Base-by-base conservation (phyloP, 2,329 filamentous ascomycete species). In the Colletotrichum sp. region DNA sequence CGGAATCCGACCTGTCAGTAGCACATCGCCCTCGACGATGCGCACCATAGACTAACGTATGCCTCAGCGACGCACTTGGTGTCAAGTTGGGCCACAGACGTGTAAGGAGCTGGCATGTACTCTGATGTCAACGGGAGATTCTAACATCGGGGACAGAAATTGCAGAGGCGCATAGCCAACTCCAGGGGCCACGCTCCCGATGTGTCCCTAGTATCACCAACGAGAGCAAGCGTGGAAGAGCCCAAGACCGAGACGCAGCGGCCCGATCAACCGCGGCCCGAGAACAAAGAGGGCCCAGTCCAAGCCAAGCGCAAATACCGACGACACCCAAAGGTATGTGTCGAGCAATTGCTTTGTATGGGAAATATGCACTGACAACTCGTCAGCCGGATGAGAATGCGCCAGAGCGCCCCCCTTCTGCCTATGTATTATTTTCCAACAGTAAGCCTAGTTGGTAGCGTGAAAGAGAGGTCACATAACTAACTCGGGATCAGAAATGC, bases 371-470 rank as follows among this genome's bases (percentile, higher is more conserved):
- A 18, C 67, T 64, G 64, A 72, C 36, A 12, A 28, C 43, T 18
- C 30, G 71, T 2, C 28, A 95, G 92, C 89, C 94, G 5, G 95
- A 97, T 79, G 93, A 95, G 74, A 92, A 95, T 85, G 94, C 94
- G 1, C 95, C 95, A 3, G 94, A 96, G 81, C 89, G 94, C 28
- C 94, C 95, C 2, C 94, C 94, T 0, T 96, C 94, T 6, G 95
- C 94, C 66, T 96, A 96, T 84, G 95, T 96, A 15, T 90, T 96
- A 18, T 97, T 97, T 81, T 96, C 95, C 1, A 96, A 96, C 80
- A 94, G 93, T 95, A 84, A 86, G 93, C 88, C 36, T 8, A 67
- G 6, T 13, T 28, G 58, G 30, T 32, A 32, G 30, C 30, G 12
- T 67, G 21, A 34, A 34, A 18, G 28, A 12, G 36, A 26, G n/a